Conservation (phyloP, 495 filamentous ascomycete species). For the Rhizodiscina lignyota region DNA sequence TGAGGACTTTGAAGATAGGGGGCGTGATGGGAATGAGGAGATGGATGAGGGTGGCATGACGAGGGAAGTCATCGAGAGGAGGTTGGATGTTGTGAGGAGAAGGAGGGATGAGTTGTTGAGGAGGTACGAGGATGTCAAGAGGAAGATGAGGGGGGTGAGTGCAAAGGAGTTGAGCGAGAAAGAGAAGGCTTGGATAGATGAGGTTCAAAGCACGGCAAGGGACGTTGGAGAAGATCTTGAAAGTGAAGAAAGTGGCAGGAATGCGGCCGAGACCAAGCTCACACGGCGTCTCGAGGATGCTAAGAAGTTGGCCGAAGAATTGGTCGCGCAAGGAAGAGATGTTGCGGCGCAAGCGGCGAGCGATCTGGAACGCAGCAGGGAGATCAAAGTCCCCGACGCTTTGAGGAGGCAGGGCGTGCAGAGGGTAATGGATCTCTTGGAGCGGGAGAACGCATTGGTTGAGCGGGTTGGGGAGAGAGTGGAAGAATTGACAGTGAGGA, state of each 20-base stretch:
- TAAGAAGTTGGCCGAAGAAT: slow-evolving; percentile 6
- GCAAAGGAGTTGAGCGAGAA: slow-evolving; percentile 44
- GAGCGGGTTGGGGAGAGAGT: slow-evolving; percentile 6
- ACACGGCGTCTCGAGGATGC: slow-evolving; percentile 14
- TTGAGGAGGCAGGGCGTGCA: background rate
- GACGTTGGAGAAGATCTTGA: slow-evolving; percentile 13
- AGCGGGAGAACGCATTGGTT: slow-evolving; percentile 8
- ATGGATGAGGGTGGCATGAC: slow-evolving; percentile 20
- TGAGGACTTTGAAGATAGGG: slow-evolving; percentile 29
- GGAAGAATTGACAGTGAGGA: slow-evolving; percentile 6
- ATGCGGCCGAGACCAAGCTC: slow-evolving; percentile 4
- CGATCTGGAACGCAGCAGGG: background rate
- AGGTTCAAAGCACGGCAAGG: slow-evolving; percentile 25
- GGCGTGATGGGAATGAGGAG: slow-evolving; percentile 20
- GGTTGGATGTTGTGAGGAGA: slow-evolving; percentile 40
- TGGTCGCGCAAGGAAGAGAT: slow-evolving; percentile 7
- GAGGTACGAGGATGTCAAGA: slow-evolving; percentile 48
- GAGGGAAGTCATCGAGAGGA: slow-evolving; percentile 37
- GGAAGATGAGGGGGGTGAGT: slow-evolving; percentile 37
- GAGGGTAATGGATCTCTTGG: slow-evolving; percentile 5
- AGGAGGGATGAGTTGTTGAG: slow-evolving; percentile 40
- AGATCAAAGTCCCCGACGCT: background rate
- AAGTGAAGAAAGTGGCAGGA: slow-evolving; percentile 6
- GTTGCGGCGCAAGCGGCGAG: background rate
- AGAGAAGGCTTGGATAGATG: slow-evolving; percentile 15